Base-by-base conservation (phyloP, 1,284 basidiomycete species). In the Trichosporon ovoides region DNA sequence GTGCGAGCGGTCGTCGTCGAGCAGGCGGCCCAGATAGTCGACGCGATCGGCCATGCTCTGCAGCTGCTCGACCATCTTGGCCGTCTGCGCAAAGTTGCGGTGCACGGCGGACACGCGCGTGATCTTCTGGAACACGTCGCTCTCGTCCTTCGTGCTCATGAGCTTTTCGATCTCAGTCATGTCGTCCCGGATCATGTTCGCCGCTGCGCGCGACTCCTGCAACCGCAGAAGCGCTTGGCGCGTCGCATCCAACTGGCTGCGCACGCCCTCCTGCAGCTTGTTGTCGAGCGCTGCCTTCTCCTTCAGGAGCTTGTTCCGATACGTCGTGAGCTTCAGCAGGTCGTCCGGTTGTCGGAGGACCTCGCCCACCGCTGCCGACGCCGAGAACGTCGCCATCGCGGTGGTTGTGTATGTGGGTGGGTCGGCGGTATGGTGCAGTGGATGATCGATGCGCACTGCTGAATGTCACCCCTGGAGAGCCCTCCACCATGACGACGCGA, bases 211-310 rank as follows among this genome's bases (percentile, higher is more conserved):
- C 7, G 91, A 94, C 54, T 85, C 82, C 59, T 95, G 82, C 1
- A 98, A 82, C 73, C 89, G 93, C 60, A 87, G 81, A 57, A 98
- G 82, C 0, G 92, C 95, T 60, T 94, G 89, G 49, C 92, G 81
- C 10, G 93, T 97, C 0, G 91, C 85, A 70, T 94, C 88, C 9
- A 98, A 82, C 76, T 98, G 95, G 62, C 95, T 91, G 73, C 91
- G 93, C 59, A 96, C 92, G 14, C 93, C 93, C 61, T 84, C 87
- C 70, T 94, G 90, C 49, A 98, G 84, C 69, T 95, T 85, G 5
- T 89, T 87, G 70, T 96, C 91, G 63, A 98, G 89, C n/a, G 91
- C 89, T 0, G 91, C 86, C 77, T 96, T 95, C 79, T 98, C 95
- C 78, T 95, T 96, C 77, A 93, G 87, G 28, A 98, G 83, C 74